Percentiles rank a stretch among this genome's conserved stretches.
Evolutionary conservation across 257 asterid species (phyloP).

Genomic region (Ehretia macrophylla): DNA sequence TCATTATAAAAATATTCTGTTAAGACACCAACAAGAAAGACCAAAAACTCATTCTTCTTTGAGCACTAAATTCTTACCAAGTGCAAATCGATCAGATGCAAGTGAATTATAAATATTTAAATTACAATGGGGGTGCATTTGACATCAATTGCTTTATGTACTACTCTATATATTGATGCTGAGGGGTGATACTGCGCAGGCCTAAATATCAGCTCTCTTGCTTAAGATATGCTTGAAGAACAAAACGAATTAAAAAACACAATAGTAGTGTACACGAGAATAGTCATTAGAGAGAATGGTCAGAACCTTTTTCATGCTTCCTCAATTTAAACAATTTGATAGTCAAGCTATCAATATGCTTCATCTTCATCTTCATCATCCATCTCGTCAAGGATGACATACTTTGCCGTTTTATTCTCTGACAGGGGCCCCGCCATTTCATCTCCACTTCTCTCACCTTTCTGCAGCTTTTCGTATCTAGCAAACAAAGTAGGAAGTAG

Average conservation of each 20-base stretch:
- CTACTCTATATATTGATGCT: too few species aligned
- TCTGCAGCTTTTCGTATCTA: conserved; percentile 74
- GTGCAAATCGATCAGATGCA: too few species aligned
- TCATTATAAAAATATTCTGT: too few species aligned
- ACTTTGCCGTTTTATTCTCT: conserved; percentile 43
- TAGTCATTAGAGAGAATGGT: background rate
- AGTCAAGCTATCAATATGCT: conserved; percentile 24
- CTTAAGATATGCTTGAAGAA: background rate
- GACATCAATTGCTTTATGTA: too few species aligned
- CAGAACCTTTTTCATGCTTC: conserved; percentile 28
- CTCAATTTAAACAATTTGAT: conserved; percentile 9
- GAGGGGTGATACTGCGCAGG: background rate
- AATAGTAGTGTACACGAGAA: conserved; percentile 2
- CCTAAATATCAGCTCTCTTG: background rate
- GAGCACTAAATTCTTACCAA: too few species aligned
- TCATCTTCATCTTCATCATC: conserved; percentile 68
- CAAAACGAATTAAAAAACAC: background rate
- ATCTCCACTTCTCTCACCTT: conserved; percentile 40
- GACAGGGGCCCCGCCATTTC: conserved; percentile 21
- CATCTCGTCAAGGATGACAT: conserved; percentile 79
- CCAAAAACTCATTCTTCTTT: too few species aligned
- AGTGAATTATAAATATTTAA: too few species aligned
- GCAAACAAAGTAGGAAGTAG: background rate
- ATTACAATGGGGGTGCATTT: too few species aligned
- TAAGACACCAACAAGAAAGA: too few species aligned